Conservation (phyloP, 192 early-diverging fungal genomes). For the Podila epigama region DNA sequence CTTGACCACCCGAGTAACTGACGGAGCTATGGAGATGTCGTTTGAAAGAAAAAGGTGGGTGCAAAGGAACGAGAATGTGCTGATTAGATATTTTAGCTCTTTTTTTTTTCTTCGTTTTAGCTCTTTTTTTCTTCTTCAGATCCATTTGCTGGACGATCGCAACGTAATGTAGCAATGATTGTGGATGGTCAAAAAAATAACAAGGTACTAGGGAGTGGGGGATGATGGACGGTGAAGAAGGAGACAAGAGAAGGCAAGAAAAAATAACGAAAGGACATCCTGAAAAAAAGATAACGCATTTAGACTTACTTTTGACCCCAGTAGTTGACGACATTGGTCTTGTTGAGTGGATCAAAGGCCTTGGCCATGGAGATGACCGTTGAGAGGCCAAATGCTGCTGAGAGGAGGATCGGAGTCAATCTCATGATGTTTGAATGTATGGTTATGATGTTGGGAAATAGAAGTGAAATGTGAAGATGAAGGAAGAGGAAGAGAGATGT, state of each 20-base stretch:
- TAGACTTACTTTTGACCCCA: constrained; percentile 47
- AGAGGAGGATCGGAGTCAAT: background rate
- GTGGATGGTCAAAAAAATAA: too few species aligned
- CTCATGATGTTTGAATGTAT: background rate
- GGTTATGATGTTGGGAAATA: too few species aligned
- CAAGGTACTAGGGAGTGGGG: too few species aligned
- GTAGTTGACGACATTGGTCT: constrained; percentile 34
- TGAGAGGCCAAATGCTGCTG: background rate
- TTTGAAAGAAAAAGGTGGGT: background rate
- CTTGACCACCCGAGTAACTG: constrained; percentile 3
- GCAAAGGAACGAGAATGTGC: background rate
- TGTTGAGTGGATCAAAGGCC: constrained; percentile 18
- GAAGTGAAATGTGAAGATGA: background rate
- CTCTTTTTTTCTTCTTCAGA: too few species aligned
- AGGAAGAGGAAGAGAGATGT: background rate
- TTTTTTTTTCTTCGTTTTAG: too few species aligned
- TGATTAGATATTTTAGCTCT: background rate
- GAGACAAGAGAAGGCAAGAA: background rate
- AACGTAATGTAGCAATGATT: too few species aligned
- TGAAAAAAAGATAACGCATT: too few species aligned
- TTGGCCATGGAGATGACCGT: background rate
- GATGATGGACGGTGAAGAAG: too few species aligned
- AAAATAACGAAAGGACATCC: background rate
- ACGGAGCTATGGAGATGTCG: constrained; percentile 3
- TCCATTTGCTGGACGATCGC: too few species aligned